Conservation (phyloP, 495 filamentous ascomycete species). For the Aspergillus cavernicola region DNA sequence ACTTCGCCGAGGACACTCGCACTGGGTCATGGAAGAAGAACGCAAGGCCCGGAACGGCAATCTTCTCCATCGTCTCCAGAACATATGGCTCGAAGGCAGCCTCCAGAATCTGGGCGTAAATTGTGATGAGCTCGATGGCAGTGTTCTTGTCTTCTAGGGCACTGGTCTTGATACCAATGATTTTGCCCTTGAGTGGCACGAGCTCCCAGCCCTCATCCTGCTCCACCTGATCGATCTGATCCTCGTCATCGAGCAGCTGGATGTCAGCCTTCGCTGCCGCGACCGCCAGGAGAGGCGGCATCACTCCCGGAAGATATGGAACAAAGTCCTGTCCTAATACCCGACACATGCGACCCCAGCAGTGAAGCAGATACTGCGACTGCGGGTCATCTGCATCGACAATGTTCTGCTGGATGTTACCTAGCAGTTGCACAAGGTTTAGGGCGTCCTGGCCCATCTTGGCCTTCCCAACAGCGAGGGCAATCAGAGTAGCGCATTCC, state of each 20-base stretch:
- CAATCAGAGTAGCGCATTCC: slow-evolving; percentile 98
- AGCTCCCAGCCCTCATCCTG: slow-evolving; percentile 98
- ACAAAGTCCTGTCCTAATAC: slow-evolving; percentile 88
- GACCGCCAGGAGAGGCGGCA: slow-evolving; percentile 87
- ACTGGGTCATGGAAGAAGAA: slow-evolving; percentile 99
- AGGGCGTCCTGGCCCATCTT: slow-evolving; percentile 85
- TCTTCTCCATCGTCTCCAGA: slow-evolving; percentile 90
- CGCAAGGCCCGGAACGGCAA: slow-evolving; percentile 85
- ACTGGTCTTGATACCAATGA: slow-evolving; percentile 97
- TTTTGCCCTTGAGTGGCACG: slow-evolving; percentile 92
- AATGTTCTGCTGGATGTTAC: slow-evolving; percentile 80
- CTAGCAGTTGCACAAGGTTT: slow-evolving; percentile 79
- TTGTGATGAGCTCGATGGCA: slow-evolving; percentile 94
- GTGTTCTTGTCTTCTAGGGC: slow-evolving; percentile 98
- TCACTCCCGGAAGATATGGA: slow-evolving; percentile 85
- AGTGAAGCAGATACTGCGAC: slow-evolving; percentile 95
- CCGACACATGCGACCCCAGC: slow-evolving; percentile 98
- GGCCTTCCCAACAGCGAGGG: slow-evolving; percentile 89
- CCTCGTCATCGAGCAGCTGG: slow-evolving; percentile 92
- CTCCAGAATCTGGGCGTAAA: slow-evolving; percentile 93
- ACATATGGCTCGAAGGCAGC: slow-evolving; percentile 90
- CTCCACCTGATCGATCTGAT: slow-evolving; percentile 86
- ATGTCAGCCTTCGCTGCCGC: slow-evolving; percentile 97
- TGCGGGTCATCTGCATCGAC: slow-evolving; percentile 94
- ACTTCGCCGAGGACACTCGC: slow-evolving; percentile 89